Percentiles rank a stretch among this genome's conserved stretches.
phyloP scores from a whole-genome alignment of 2,329 filamentous ascomycete species.

The Diaporthe sp. region DNA sequence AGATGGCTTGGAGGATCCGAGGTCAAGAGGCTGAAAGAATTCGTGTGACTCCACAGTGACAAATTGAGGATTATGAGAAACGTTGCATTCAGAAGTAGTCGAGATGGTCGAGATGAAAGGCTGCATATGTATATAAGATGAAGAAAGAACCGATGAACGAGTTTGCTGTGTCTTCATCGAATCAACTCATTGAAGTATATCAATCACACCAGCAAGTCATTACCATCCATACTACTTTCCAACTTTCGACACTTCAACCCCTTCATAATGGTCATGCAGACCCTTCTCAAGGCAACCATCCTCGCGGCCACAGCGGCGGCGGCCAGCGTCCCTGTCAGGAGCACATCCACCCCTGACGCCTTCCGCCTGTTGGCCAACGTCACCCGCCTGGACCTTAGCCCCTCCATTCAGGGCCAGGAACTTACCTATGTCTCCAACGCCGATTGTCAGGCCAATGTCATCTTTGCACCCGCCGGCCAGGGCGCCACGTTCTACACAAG shows the following conservation, averaged over 20 bases:
- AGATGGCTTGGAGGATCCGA: not conserved
- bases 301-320: not conserved
- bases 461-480: not conserved
- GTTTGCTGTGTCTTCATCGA: not conserved
- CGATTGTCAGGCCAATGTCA: not conserved
- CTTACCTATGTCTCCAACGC: not conserved
- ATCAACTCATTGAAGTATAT: not conserved
- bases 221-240: not conserved
- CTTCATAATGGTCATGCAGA: not conserved
- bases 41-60: not conserved
- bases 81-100: not conserved
- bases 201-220: not conserved
- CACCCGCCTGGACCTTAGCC: not conserved
- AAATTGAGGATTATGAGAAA: not conserved
- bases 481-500: not conserved
- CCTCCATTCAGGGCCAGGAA: not conserved
- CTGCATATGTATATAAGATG: not conserved
- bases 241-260: not conserved
- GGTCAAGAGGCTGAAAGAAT: not conserved
- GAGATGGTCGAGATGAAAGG: not conserved
- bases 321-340: not conserved
- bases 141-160: not conserved
- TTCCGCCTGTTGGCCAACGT: not conserved
- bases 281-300: not conserved
- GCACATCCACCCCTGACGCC: not conserved